Base-by-base conservation (phyloP, 2,329 filamentous ascomycete genomes). In the Ophiocordyceps polyrhachis-furcata region DNA sequence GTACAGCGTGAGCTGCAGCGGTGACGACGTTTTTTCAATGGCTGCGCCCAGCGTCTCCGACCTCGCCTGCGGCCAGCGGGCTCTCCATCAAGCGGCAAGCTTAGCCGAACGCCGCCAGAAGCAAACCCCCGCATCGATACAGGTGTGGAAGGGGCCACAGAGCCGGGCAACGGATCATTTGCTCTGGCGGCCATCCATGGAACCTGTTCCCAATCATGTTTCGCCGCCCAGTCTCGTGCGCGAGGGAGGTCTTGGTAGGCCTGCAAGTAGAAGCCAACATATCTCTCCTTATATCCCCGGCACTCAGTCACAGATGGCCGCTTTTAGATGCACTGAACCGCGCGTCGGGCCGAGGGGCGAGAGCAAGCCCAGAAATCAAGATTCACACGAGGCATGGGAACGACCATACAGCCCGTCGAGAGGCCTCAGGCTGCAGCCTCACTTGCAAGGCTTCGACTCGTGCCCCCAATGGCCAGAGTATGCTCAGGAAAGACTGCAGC, bases 101-200 rank as follows among this genome's bases (percentile, higher is more conserved):
- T 46, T 62, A 28, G 58, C 58, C 37, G 53, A 56, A 37, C 57
- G 60, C 28, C 56, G 60, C 11, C 54, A 56, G 17, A 54, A 50
- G 28, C 48, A 45, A 4, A 47, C 52, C 0, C 58, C 57, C 20
- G 48, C 55, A 25, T 55, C 55, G 1, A 51, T 61, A 23, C 49
- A 54, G 7, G 50, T 59, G 32, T 7, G 48, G 46, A 15, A 43
- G 42, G n/a, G 28, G 41, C 17, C 49, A 44, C 17, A 46, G 31
- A 8, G 37, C 47, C 15, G 49, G 45, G 12, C 46, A 50, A 1
- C 42, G 44, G n/a, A 46, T 49, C 11, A 11, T 20, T 13, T n/a
- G 13, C 32, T 37, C 19, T 17, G 19, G n/a, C 38, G 19, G 19
- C 38, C 38, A 12, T 23, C 19, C 6, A 48, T 53, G 45, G 50